phyloP scores from a whole-genome alignment of 2,329 filamentous ascomycete genomes.

The Fusarium pininemorale region DNA sequence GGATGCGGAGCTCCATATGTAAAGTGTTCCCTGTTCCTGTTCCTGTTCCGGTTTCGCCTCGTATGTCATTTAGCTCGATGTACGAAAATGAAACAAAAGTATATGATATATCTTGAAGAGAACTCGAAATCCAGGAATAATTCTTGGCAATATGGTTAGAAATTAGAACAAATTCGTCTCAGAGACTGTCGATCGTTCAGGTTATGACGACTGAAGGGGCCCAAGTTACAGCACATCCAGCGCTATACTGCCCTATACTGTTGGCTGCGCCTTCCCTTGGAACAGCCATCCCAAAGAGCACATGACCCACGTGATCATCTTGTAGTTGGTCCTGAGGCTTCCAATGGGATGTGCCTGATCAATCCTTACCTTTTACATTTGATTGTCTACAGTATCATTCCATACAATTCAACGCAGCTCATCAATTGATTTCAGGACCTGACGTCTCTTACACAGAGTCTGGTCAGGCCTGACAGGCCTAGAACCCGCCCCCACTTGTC shows the following conservation, averaged over 20 bases:
- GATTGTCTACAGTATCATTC: neutral
- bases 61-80: neutral
- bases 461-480: neutral
- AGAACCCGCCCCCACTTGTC: slow-evolving; percentile 17
- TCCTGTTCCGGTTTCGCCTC: slow-evolving; percentile 3
- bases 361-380: neutral
- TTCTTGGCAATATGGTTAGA: neutral
- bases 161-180: neutral
- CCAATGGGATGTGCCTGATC: neutral
- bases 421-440: slow-evolving; percentile 2
- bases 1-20: slow-evolving; percentile 4
- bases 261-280: slow-evolving; percentile 8
- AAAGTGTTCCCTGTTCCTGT: neutral
- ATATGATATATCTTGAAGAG: neutral
- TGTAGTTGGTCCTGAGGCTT: neutral
- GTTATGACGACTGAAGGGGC: neutral
- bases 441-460: slow-evolving; percentile 16
- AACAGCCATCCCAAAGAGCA: slow-evolving; percentile 9
- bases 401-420: neutral
- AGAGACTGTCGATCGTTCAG: neutral
- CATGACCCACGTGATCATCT: slow-evolving; percentile 32
- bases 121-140: neutral
- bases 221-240: slow-evolving; percentile 5
- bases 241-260: slow-evolving; percentile 1
- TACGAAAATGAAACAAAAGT: neutral